phyloP scores from a whole-genome alignment of 1,139 yeast species.

The Debaryomyces subglobosus region DNA sequence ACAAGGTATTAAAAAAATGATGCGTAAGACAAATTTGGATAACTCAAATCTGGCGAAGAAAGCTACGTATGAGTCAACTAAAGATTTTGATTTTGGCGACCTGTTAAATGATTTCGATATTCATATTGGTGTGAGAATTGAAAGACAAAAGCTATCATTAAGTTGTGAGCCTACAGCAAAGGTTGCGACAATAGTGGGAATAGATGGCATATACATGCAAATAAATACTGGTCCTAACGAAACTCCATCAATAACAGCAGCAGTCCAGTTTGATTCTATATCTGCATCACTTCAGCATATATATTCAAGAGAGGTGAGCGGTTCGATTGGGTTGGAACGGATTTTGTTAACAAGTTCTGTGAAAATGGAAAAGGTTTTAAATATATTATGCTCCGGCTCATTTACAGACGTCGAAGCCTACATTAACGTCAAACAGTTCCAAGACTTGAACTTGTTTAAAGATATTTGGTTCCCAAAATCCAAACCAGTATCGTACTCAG shows the following conservation, averaged over 20 bases:
- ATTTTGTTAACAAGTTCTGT: slow-evolving; percentile 46
- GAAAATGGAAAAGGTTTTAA: slow-evolving; percentile 39
- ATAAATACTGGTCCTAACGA: slow-evolving; percentile 55
- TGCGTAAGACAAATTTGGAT: slow-evolving; percentile 23
- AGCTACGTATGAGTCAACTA: slow-evolving; percentile 16
- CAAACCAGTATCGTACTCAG: neutral
- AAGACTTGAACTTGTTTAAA: slow-evolving; percentile 78
- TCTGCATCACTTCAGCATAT: slow-evolving; percentile 83
- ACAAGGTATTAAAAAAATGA: slow-evolving; percentile 45
- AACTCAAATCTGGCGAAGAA: slow-evolving; percentile 10
- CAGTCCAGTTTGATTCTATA: slow-evolving; percentile 52
- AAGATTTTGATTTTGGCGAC: slow-evolving; percentile 35
- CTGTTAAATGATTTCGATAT: slow-evolving; percentile 59
- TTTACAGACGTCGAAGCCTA: slow-evolving; percentile 62
- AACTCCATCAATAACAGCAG: slow-evolving; percentile 41
- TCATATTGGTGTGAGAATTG: slow-evolving; percentile 65
- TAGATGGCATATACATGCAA: slow-evolving; percentile 64
- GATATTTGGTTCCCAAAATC: slow-evolving; percentile 78
- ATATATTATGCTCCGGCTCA: slow-evolving; percentile 54
- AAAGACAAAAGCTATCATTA: slow-evolving; percentile 71
- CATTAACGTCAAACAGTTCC: slow-evolving; percentile 80
- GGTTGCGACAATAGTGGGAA: slow-evolving; percentile 80
- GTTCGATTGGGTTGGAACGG: slow-evolving; percentile 62
- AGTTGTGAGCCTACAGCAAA: slow-evolving; percentile 95
- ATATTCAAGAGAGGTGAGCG: slow-evolving; percentile 88